These are phyloP conservation scores for Coniochaeta prunicola DNA, from an alignment of 2,329 filamentous ascomycete genomes.

Conservation along the genomic window DNA sequence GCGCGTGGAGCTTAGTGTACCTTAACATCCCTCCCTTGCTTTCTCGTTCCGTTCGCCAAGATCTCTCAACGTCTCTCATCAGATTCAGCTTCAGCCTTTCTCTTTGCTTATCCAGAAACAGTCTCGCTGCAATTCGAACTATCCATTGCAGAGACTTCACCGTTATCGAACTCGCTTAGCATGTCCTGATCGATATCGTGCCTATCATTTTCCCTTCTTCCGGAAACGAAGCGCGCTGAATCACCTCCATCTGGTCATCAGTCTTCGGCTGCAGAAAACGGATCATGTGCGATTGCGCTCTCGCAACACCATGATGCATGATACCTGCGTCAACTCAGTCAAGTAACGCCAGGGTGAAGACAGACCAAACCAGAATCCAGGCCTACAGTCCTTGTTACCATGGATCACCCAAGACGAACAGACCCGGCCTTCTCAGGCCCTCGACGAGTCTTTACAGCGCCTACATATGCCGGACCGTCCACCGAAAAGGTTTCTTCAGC, in stretches of 20 bases:
- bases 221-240: neutral
- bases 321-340: neutral
- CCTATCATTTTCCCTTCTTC: neutral
- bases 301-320: neutral
- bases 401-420: conserved; percentile 16
- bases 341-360: neutral
- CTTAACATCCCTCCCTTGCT: neutral
- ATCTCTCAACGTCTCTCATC: neutral
- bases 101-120: neutral
- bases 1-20: neutral
- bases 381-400: neutral
- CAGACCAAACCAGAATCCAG: conserved; percentile 1
- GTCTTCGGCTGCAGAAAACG: neutral
- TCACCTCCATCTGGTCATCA: neutral
- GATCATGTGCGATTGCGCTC: neutral
- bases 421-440: conserved; percentile 13
- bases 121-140: neutral
- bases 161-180: neutral
- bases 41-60: neutral
- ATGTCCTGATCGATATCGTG: neutral
- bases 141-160: neutral
- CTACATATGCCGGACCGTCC: conserved; percentile 16
- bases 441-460: conserved; percentile 28
- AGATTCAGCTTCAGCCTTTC: neutral
- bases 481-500: conserved; percentile 10